These are phyloP conservation scores for Thelonectria rubi DNA, from an alignment of 2,329 filamentous ascomycete species.

Conservation along the genomic window DNA sequence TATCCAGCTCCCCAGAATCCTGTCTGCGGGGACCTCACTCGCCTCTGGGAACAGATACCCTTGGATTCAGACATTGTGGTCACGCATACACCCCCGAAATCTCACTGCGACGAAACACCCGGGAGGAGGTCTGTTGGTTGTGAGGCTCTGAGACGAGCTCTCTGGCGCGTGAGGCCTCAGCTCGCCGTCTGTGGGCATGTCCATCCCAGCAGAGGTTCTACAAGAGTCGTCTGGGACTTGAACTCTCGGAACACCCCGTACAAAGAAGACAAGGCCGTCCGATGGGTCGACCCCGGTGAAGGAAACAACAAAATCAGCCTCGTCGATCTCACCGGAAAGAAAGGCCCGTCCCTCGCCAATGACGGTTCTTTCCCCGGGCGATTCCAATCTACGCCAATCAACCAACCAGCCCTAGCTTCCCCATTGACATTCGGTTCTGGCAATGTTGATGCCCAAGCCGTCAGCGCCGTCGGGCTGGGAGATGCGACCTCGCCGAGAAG, in stretches of 20 bases:
- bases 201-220: slow-evolving; percentile 72
- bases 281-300: slow-evolving; percentile 68
- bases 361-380: slow-evolving; percentile 49
- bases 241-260: slow-evolving; percentile 50
- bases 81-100: slow-evolving; percentile 73
- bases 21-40: slow-evolving; percentile 38
- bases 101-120: slow-evolving; percentile 63
- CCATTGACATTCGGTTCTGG: slow-evolving; percentile 27
- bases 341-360: slow-evolving; percentile 55
- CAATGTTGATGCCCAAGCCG: slow-evolving; percentile 34
- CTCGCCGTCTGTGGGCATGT: slow-evolving; percentile 78
- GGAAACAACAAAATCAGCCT: slow-evolving; percentile 67
- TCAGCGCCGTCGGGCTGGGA: slow-evolving; percentile 47
- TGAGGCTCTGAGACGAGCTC: slow-evolving; percentile 62
- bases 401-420: not conserved
- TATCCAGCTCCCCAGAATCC: slow-evolving; percentile 55
- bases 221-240: slow-evolving; percentile 69
- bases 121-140: slow-evolving; percentile 63
- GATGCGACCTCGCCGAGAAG: slow-evolving; percentile 53
- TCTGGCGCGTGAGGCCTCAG: slow-evolving; percentile 69
- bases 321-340: slow-evolving; percentile 65
- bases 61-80: slow-evolving; percentile 71
- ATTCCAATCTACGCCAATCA: slow-evolving; percentile 6
- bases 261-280: slow-evolving; percentile 54
- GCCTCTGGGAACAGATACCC: slow-evolving; percentile 70